Evolutionary conservation across 352 stramenopile genomes (phyloP), one percentile per base, ranked within the genome.

Genomic region (Globisporangium megalacanthum): DNA sequence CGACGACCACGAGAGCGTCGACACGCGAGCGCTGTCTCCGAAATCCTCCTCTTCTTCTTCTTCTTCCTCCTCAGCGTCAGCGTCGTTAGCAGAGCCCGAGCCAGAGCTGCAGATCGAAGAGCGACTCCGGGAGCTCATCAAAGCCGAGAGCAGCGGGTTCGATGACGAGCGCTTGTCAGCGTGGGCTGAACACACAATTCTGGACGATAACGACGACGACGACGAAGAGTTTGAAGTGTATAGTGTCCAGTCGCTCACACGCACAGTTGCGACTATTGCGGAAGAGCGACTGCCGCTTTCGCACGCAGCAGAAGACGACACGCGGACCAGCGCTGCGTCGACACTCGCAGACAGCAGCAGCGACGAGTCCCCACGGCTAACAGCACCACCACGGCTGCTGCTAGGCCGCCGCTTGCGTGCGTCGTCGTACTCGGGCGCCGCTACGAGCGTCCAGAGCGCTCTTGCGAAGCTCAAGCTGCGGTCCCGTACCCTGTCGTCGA

Each of bases 221-320:
- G 58, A 64, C 37, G 58, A 64, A n/a, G 60, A 62, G 41, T 62
- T 62, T 33, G 60, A 66, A 8, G 41, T 62, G 11, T 65, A 51
- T 45, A 61, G 51, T 20, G 52, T 22, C 9, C 31, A 42, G 15
- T 17, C 31, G n/a, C 19, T 56, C 37, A 31, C 36, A 19, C 52
- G 39, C 11, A 42, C 4, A 15, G 47, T 13, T 14, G 29, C 6
- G 9, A 45, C 29, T 13, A 33, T 44, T 8, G 33, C 48, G 1
- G 60, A 54, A 41, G 13, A 60, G n/a, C 35, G 35, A 39, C 35
- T 1, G 2, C 35, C 7, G 35, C 35, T 39, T 1, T 13, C 35
- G 35, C 35, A 2, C 35, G 35, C 25, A 67, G 25, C 56, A 64
- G 13, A 10, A 45, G 14, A 54, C 44, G 42, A 51, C 6, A 42